Percentiles rank a stretch among this genome's conserved stretches.
Conservation (phyloP, 768 basidiomycete species). For the Tephrocybe sp. region DNA sequence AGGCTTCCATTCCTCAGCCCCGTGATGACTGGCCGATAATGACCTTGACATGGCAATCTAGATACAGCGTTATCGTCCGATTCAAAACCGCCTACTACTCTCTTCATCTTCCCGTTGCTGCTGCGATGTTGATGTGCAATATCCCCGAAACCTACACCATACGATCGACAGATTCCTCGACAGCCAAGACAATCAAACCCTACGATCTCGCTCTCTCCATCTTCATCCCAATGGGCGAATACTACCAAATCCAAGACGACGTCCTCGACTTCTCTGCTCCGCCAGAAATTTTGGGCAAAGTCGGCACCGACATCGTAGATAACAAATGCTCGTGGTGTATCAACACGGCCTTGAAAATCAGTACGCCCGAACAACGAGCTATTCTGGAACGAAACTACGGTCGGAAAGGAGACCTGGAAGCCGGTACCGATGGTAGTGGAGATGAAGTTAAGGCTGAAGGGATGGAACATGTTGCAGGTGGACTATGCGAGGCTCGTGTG, state of each 20-base stretch:
- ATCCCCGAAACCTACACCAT: constrained; percentile 51
- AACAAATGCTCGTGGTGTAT: constrained; percentile 98
- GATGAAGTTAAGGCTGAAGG: constrained; percentile 16
- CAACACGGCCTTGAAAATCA: constrained; percentile 72
- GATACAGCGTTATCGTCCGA: constrained; percentile 87
- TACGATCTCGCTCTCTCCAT: constrained; percentile 77
- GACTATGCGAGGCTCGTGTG: constrained; percentile 41
- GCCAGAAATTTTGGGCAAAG: constrained; percentile 89
- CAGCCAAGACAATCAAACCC: constrained; percentile 37
- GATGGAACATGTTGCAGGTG: constrained; percentile 38
- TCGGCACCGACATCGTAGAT: constrained; percentile 96
- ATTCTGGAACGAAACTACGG: constrained; percentile 54
- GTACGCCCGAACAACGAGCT: constrained; percentile 49
- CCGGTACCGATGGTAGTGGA: constrained; percentile 12
- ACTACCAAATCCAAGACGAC: constrained; percentile 98
- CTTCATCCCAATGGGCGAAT: constrained; percentile 89
- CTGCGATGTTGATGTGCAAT: constrained; percentile 77
- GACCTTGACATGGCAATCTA: constrained; percentile 27
- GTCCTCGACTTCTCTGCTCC: constrained; percentile 92
- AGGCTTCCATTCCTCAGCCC: constrained; percentile 13
- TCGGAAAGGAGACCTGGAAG: constrained; percentile 31
- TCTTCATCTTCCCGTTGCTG: constrained; percentile 96
- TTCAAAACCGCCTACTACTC: constrained; percentile 99
- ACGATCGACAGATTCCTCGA: constrained; percentile 9
- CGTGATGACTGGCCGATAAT: too few species aligned